phyloP scores from a whole-genome alignment of 345 rosid species.

The Raphanus raphanistrum region DNA sequence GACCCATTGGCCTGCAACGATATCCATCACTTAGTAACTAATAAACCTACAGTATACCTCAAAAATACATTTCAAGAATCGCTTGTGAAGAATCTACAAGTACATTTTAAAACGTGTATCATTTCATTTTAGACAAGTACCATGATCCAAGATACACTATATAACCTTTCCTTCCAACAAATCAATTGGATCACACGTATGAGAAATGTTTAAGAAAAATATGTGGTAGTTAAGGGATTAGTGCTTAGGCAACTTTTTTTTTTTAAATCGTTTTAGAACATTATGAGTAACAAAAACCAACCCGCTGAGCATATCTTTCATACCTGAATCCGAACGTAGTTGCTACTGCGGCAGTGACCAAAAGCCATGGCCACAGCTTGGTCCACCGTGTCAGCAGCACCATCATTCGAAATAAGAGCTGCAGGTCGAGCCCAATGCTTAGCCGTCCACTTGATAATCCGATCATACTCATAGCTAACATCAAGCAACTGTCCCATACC shows the following conservation, averaged over 20 bases:
- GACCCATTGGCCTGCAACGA: slow-evolving; percentile 78
- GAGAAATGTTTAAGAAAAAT: background rate
- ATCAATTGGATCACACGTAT: background rate
- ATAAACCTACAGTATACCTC: background rate
- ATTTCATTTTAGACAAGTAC: background rate
- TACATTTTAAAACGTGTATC: background rate
- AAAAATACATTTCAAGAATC: background rate
- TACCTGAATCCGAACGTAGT: slow-evolving; percentile 94
- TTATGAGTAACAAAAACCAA: background rate
- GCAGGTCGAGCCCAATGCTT: slow-evolving; percentile 94
- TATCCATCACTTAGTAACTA: slow-evolving; percentile 10
- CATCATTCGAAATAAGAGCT: slow-evolving; percentile 74
- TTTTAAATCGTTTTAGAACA: too few species aligned
- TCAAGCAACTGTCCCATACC: slow-evolving; percentile 83
- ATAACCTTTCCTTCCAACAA: background rate
- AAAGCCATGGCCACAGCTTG: slow-evolving; percentile 96
- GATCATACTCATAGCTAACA: slow-evolving; percentile 65
- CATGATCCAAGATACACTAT: background rate
- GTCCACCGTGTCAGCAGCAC: slow-evolving; percentile 86
- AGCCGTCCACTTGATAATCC: slow-evolving; percentile 70
- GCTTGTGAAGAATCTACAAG: background rate
- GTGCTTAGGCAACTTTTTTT: too few species aligned
- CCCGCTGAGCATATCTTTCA: background rate
- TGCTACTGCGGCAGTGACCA: slow-evolving; percentile 70
- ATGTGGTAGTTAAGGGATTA: too few species aligned